These are phyloP conservation scores for Aureobasidium lini DNA, from an alignment of 2,329 filamentous ascomycete genomes.

Conservation along the genomic window DNA sequence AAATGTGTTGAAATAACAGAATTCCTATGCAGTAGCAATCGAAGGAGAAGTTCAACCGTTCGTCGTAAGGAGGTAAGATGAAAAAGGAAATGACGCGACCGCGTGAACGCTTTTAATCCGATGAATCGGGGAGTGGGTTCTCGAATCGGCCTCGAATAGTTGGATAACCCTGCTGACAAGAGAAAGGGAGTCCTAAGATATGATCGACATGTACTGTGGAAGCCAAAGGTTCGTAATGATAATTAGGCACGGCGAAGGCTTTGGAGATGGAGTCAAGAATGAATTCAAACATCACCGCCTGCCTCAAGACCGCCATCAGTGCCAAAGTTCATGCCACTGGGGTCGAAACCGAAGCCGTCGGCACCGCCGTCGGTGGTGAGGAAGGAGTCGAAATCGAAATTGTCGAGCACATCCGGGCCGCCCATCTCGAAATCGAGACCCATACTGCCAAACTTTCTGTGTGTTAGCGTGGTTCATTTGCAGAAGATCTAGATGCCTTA, in stretches of 20 bases:
- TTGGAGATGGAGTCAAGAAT: background rate
- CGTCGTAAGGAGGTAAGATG: slow-evolving; percentile 4
- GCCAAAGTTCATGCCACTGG: slow-evolving; percentile 29
- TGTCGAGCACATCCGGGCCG: slow-evolving; percentile 57
- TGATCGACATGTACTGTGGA: background rate
- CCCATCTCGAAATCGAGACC: slow-evolving; percentile 39
- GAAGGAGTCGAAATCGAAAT: slow-evolving; percentile 63
- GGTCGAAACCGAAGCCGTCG: slow-evolving; percentile 30
- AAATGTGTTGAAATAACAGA: background rate
- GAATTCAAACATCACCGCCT: slow-evolving; percentile 16
- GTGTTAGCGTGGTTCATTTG: background rate
- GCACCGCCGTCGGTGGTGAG: slow-evolving; percentile 49
- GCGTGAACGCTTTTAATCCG: background rate
- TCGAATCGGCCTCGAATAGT: background rate
- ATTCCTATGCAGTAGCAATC: background rate
- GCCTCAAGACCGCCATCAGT: slow-evolving; percentile 20
- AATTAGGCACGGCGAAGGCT: background rate
- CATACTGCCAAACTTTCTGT: slow-evolving; percentile 26
- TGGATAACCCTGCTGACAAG: background rate
- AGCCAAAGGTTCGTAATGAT: background rate
- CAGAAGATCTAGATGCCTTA: slow-evolving; percentile 19
- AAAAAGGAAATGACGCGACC: background rate
- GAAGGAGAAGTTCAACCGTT: slow-evolving; percentile 1
- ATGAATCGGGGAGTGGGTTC: background rate
- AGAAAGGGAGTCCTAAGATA: background rate